Evolutionary conservation across 306 rosid species (phyloP).

Genomic region (Gastrolobium bilobum): DNA sequence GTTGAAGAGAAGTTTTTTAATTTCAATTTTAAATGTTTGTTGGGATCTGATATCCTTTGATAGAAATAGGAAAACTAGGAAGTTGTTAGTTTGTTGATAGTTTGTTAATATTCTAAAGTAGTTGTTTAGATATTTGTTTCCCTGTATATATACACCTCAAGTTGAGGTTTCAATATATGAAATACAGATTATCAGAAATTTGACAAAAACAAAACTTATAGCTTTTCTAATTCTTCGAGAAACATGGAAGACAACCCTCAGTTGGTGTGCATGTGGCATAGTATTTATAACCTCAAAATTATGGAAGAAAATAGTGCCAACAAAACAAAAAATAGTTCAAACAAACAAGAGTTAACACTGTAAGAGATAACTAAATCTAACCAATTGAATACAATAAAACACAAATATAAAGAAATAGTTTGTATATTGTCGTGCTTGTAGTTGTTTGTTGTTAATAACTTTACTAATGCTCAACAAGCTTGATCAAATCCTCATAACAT

Average conservation of each 20-base stretch:
- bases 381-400: constrained; percentile 5
- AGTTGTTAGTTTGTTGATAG: too few species aligned
- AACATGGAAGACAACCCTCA: constrained; percentile 92
- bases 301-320: constrained; percentile 45
- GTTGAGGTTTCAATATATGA: too few species aligned
- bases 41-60: too few species aligned
- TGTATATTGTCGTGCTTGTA: background rate
- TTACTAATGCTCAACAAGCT: background rate
- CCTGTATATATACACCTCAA: too few species aligned
- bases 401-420: constrained; percentile 13
- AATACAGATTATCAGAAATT: too few species aligned
- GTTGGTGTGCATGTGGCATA: constrained; percentile 91
- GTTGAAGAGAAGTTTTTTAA: too few species aligned
- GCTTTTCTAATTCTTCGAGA: constrained; percentile 85
- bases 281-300: constrained; percentile 76
- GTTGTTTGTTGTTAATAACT: constrained; percentile 18
- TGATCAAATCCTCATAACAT: background rate
- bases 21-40: too few species aligned
- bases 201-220: constrained; percentile 65
- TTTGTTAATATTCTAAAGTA: too few species aligned
- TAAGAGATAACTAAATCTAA: background rate
- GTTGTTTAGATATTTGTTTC: too few species aligned
- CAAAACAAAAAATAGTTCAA: constrained; percentile 31
- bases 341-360: constrained; percentile 4
- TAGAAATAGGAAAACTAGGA: too few species aligned